These are phyloP conservation scores for Xylaria hypoxylon DNA, from an alignment of 2,329 filamentous ascomycete species.

Conservation along the genomic window DNA sequence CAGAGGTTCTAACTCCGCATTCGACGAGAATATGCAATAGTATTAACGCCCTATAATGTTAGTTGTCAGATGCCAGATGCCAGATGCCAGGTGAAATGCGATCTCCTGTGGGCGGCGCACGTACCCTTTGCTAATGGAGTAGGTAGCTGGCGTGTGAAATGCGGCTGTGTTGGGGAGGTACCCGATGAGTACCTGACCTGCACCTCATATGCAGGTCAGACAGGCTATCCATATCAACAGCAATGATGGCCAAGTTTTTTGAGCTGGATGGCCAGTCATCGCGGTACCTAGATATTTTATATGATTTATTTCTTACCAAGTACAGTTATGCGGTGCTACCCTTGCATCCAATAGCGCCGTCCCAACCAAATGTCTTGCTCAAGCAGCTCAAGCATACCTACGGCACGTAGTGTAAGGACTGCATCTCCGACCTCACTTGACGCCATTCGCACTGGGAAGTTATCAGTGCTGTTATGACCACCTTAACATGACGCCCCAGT, in stretches of 20 bases:
- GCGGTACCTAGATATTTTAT: constrained; percentile 9
- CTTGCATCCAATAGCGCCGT: constrained; percentile 26
- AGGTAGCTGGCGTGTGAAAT: constrained; percentile 22
- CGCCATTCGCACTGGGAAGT: constrained; percentile 22
- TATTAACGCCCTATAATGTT: not conserved
- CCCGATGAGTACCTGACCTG: constrained; percentile 34
- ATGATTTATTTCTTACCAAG: constrained; percentile 22
- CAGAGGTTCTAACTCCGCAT: not conserved
- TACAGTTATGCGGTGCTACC: constrained; percentile 29
- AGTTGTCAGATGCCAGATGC: not conserved
- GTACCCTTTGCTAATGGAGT: constrained; percentile 7
- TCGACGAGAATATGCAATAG: not conserved
- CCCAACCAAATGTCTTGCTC: constrained; percentile 24
- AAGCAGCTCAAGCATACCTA: constrained; percentile 9
- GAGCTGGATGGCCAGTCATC: constrained; percentile 25
- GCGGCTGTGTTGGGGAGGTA: constrained; percentile 36
- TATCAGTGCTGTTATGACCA: constrained; percentile 12
- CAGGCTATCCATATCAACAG: constrained; percentile 30
- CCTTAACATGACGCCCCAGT: not conserved
- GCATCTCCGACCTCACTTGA: constrained; percentile 24
- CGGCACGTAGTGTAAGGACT: constrained; percentile 1
- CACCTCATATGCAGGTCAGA: constrained; percentile 35
- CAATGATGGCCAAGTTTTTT: constrained; percentile 24
- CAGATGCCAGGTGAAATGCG: constrained; percentile 12
- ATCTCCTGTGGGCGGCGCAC: constrained; percentile 8